Evolutionary conservation across 768 basidiomycete genomes (phyloP).

Genomic region (Leccinum aurantiacum): DNA sequence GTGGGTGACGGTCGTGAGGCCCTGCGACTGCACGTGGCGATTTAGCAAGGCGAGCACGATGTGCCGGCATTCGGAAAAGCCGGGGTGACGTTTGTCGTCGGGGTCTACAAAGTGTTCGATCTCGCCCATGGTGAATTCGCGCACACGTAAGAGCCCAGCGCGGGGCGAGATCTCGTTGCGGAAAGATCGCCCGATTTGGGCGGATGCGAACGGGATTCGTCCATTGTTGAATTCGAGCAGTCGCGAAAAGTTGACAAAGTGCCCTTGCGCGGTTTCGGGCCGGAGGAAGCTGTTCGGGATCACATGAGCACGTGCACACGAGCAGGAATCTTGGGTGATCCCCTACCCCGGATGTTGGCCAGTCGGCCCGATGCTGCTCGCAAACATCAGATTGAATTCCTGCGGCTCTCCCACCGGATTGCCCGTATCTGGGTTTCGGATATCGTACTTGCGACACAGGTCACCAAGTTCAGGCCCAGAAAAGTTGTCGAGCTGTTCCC

Average conservation of each 20-base stretch:
- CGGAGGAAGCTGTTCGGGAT: slow-evolving; percentile 73
- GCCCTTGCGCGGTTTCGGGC: slow-evolving; percentile 97
- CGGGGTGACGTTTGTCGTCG: slow-evolving; percentile 79
- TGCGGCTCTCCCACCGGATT: slow-evolving; percentile 93
- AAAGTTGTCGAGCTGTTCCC: slow-evolving; percentile 69
- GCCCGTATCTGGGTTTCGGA: slow-evolving; percentile 88
- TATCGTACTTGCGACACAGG: slow-evolving; percentile 75
- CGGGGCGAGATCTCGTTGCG: slow-evolving; percentile 98
- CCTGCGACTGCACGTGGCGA: slow-evolving; percentile 77
- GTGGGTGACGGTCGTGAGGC: slow-evolving; percentile 58
- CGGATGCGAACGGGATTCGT: slow-evolving; percentile 93
- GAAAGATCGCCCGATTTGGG: slow-evolving; percentile 94
- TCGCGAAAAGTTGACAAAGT: slow-evolving; percentile 97
- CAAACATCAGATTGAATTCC: slow-evolving; percentile 98
- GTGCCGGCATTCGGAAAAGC: slow-evolving; percentile 81
- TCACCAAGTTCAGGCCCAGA: slow-evolving; percentile 86
- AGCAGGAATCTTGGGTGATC: neutral
- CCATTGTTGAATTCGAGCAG: slow-evolving; percentile 98
- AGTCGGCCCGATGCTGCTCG: slow-evolving; percentile 94
- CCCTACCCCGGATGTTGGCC: slow-evolving; percentile 90
- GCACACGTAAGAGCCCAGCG: slow-evolving; percentile 92
- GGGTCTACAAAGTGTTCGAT: slow-evolving; percentile 99
- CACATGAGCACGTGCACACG: neutral
- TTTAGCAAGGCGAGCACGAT: slow-evolving; percentile 76
- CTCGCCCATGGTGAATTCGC: slow-evolving; percentile 99